Conservation (phyloP, 257 asterid genomes). For the Perilla frutescens region DNA sequence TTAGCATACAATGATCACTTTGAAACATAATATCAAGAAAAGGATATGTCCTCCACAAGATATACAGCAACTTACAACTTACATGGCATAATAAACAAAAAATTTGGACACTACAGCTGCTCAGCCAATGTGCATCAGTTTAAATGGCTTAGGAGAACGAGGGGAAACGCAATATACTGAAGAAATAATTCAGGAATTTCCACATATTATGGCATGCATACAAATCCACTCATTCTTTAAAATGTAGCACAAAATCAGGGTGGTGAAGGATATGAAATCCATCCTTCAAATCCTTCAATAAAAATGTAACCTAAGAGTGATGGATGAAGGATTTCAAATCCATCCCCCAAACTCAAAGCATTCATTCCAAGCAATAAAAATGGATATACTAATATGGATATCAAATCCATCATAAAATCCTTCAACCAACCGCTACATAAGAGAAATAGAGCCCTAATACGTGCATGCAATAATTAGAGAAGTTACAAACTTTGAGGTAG, state of each 20-base stretch:
- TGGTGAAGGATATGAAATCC: background rate
- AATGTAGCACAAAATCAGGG: background rate
- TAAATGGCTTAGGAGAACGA: background rate
- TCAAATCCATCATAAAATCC: no score
- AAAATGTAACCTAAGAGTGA: background rate
- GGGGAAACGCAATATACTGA: background rate
- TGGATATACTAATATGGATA: no score
- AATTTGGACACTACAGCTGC: no score
- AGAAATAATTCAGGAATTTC: no score
- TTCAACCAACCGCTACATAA: no score
- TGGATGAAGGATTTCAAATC: background rate
- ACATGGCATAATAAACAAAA: no score
- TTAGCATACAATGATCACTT: background rate
- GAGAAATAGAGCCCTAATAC: background rate
- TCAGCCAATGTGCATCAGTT: background rate
- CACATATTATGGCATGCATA: background rate
- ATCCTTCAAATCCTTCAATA: background rate
- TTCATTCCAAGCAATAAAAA: no score
- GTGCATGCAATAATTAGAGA: slow-evolving; percentile 26
- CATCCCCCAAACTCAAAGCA: background rate
- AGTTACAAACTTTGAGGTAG: background rate
- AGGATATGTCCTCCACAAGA: background rate
- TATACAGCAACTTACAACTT: background rate
- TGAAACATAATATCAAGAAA: background rate
- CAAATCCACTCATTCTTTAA: background rate